Percentiles rank a stretch among this genome's conserved stretches.
phyloP scores from a whole-genome alignment of 371 early-diverging fungal genomes.

The Rhizopus stolonifer region DNA sequence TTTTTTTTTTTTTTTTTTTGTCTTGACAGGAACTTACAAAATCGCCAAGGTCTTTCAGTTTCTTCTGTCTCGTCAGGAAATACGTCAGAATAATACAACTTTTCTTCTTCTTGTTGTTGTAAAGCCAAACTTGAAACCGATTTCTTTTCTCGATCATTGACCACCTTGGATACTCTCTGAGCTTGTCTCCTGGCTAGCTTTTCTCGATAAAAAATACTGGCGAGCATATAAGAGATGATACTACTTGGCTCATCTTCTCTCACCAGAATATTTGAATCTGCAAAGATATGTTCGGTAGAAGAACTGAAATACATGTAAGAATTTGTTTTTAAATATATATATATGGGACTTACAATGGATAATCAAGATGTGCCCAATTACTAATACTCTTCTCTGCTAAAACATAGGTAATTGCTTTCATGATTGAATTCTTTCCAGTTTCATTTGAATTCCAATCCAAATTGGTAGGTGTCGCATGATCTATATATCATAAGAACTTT shows the following conservation, averaged over 20 bases:
- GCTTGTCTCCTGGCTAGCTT: constrained; percentile 39
- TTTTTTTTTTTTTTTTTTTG: neutral
- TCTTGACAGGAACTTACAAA: constrained; percentile 24
- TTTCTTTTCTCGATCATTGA: neutral
- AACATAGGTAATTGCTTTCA: constrained; percentile 76
- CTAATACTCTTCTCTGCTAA: constrained; percentile 66
- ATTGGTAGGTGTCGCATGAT: constrained; percentile 7
- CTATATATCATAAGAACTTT: too few relatives aligned
- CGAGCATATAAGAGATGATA: constrained; percentile 85
- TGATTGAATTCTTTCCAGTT: constrained; percentile 57
- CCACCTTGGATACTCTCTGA: constrained; percentile 20
- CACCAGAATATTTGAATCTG: constrained; percentile 80
- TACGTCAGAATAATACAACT: constrained; percentile 22
- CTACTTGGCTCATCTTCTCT: constrained; percentile 94
- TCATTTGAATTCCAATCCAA: constrained; percentile 32
- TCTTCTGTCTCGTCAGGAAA: constrained; percentile 31
- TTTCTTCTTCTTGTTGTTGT: constrained; percentile 3
- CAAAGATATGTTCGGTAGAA: constrained; percentile 83
- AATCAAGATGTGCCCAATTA: constrained; percentile 70
- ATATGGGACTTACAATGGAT: constrained; percentile 67
- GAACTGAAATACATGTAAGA: constrained; percentile 28
- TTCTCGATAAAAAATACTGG: constrained; percentile 42
- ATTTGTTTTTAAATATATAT: constrained; percentile 2
- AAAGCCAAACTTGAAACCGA: neutral
- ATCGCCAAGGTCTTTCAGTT: constrained; percentile 25